Evolutionary conservation across 306 rosid genomes (phyloP).

Genomic region (Benincasa hispida): DNA sequence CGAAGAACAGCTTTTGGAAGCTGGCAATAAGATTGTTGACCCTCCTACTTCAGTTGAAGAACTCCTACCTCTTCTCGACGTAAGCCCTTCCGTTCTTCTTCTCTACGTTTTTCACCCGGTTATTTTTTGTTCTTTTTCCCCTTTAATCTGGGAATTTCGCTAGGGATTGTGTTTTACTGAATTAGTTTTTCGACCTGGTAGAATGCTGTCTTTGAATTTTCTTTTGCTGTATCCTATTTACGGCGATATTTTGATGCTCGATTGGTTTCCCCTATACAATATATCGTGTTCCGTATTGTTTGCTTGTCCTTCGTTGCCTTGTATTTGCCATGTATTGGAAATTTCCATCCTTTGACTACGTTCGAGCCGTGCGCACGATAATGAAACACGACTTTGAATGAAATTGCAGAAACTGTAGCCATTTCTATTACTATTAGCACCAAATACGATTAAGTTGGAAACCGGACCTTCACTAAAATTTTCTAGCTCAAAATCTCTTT

Average conservation of each 20-base stretch:
- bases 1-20: slow-evolving; percentile 48
- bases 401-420: not conserved
- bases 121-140: not conserved
- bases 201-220: not conserved
- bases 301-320: not conserved
- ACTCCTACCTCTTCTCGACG: slow-evolving; percentile 64
- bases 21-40: slow-evolving; percentile 55
- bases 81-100: slow-evolving; percentile 17
- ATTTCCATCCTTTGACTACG: not conserved
- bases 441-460: not conserved
- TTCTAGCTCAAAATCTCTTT: not conserved
- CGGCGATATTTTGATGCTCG: not conserved
- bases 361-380: not conserved
- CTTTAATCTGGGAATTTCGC: not conserved
- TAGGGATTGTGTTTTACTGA: not conserved
- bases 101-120: no score
- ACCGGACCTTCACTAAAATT: not conserved
- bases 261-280: not conserved
- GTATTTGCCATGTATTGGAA: not conserved
- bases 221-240: not conserved
- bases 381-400: not conserved
- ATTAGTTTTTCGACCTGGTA: not conserved
- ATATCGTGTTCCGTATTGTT: not conserved
- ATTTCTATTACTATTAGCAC: not conserved
- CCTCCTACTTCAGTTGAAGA: slow-evolving; percentile 62